Base-by-base conservation (phyloP, 1,284 basidiomycete species). In the Singerocomus inundabilis region DNA sequence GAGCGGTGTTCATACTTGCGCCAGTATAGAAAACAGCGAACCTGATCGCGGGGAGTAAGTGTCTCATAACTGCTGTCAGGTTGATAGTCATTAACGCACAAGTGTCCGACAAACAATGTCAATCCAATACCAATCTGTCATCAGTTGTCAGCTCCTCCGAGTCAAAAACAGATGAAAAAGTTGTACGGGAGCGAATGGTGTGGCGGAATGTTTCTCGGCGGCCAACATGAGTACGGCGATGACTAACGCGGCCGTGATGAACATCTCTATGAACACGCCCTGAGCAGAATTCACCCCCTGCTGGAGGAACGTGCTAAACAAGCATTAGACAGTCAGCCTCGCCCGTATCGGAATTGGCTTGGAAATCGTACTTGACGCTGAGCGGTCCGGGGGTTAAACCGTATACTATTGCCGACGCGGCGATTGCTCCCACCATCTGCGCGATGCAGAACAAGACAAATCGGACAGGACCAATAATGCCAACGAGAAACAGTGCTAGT, bases 201-300 rank as follows among this genome's bases (percentile, higher is more conserved):
- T 91, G 0, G 78, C 73, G 24, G 74, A 70, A 60, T 86, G 84
- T 69, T 89, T 83, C 65, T 83, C 84, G 25, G 80, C 81, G 15
- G 84, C 82, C 21, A 87, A 66, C 84, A 84, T 84, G 54, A 85
- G 74, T 15, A 84, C 79, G 7, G 82, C 69, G n/a, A 82, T 63
- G 26, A 80, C 76, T 32, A 86, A 72, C n/a, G 74, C 45, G 25
- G 59, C 52, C 68, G 84, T 87, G 53, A 81, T 78, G 67, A 88
- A 86, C 79, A 85, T 82, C 64, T 88, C 84, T 57, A 87, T 85
- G 68, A 88, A 87, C 6, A 87, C 73, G 6, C 76, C 84, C 64
- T 84, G 80, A 3, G 78, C 74, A 2, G 64, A 53, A 62, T 75
- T 82, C 41, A 78, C 69, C 1, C 73, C 74, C 16, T 63, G 56